These are phyloP conservation scores for Coemansia brasiliensis DNA, from an alignment of 192 early-diverging fungal species.

Conservation along the genomic window DNA sequence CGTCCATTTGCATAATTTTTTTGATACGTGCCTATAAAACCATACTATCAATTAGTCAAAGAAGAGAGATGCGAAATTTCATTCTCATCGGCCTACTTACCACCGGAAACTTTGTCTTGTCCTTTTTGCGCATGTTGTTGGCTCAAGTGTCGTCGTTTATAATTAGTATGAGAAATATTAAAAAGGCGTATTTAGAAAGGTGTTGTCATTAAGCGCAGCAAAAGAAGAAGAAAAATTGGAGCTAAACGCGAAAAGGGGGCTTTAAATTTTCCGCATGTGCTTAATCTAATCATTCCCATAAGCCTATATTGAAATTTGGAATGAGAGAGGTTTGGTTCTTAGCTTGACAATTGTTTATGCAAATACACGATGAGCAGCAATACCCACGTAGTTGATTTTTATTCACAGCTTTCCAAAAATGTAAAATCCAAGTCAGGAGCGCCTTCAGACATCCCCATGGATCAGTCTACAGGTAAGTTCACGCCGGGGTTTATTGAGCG, in stretches of 20 bases:
- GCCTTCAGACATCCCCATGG: constrained; percentile 26
- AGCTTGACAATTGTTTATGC: not conserved
- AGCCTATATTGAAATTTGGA: too few species aligned
- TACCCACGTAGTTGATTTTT: constrained; percentile 18
- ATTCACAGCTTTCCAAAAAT: constrained; percentile 20
- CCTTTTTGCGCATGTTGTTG: constrained; percentile 75
- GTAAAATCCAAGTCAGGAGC: constrained; percentile 24
- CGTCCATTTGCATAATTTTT: constrained; percentile 99
- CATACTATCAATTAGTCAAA: not conserved
- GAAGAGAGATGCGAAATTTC: not conserved
- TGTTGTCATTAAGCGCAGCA: not conserved
- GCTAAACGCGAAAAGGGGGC: constrained; percentile 1
- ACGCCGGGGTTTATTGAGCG: constrained; percentile 22
- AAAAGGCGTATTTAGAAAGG: not conserved
- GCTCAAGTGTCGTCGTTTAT: not conserved
- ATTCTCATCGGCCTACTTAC: constrained; percentile 58
- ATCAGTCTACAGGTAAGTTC: constrained; percentile 23
- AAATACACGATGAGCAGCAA: constrained; percentile 2
- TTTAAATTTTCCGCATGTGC: too few species aligned
- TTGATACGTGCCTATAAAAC: constrained; percentile 92
- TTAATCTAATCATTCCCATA: too few species aligned
- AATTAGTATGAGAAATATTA: not conserved
- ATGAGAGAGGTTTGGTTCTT: too few species aligned
- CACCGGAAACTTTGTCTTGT: constrained; percentile 92
- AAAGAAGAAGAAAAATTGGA: not conserved